Conservation (phyloP, 2,329 filamentous ascomycete species). For the Cercospora nicotianae region DNA sequence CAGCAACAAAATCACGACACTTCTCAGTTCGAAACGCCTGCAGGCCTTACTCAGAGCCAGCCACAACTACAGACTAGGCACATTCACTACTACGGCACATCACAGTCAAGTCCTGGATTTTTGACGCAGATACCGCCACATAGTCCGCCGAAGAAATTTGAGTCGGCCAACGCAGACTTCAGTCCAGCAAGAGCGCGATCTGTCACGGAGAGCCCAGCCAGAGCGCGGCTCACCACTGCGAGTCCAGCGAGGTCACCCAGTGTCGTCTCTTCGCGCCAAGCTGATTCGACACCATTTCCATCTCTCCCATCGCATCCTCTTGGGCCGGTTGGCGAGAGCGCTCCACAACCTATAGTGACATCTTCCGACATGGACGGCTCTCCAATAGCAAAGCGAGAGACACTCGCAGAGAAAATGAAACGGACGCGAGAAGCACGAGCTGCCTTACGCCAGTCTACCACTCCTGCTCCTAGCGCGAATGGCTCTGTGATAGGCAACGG, state of each 20-base stretch:
- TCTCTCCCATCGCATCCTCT: slow-evolving; percentile 28
- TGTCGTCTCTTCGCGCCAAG: neutral
- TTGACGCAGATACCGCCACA: slow-evolving; percentile 27
- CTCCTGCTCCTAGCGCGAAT: slow-evolving; percentile 6
- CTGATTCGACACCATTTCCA: slow-evolving; percentile 28
- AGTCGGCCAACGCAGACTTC: neutral
- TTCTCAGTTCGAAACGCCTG: neutral
- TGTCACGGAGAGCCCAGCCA: neutral
- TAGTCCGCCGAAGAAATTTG: neutral
- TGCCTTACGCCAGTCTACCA: slow-evolving; percentile 6
- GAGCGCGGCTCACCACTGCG: neutral
- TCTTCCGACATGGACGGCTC: slow-evolving; percentile 23
- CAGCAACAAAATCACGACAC: neutral
- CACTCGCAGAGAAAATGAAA: slow-evolving; percentile 22
- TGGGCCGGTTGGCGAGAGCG: slow-evolving; percentile 32
- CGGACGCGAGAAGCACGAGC: slow-evolving; percentile 18
- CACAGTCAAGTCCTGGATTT: slow-evolving; percentile 24
- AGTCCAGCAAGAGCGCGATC: slow-evolving; percentile 1
- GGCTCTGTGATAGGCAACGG: slow-evolving; percentile 3
- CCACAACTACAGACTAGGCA: neutral
- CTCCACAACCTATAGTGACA: slow-evolving; percentile 18
- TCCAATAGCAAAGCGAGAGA: slow-evolving; percentile 15
- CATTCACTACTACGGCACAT: slow-evolving; percentile 5
- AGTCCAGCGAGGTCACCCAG: slow-evolving; percentile 6
- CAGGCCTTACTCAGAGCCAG: slow-evolving; percentile 6